phyloP scores from a whole-genome alignment of 208 protist genomes.

The Trichomonas tenax region DNA sequence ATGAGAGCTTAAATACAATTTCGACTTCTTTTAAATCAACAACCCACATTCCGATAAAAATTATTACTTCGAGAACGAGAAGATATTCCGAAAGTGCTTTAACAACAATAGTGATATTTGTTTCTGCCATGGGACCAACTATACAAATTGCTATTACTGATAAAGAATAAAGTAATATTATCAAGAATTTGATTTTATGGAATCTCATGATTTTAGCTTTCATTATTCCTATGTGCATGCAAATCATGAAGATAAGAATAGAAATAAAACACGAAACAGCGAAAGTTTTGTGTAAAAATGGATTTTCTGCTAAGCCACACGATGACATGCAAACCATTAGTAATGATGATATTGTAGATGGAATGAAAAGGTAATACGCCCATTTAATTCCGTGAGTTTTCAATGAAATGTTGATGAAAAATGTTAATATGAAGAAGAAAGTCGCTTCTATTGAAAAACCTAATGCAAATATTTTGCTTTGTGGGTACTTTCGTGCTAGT shows the following conservation, averaged over 20 bases:
- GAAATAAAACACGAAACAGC: not conserved
- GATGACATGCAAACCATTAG: not conserved
- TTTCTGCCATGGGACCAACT: not conserved
- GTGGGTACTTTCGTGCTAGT: not conserved
- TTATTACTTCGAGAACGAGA: not conserved
- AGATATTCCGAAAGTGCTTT: not conserved
- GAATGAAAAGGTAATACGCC: not conserved
- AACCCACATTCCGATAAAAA: not conserved
- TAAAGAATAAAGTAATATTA: not conserved
- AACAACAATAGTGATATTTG: not conserved
- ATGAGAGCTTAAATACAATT: not conserved
- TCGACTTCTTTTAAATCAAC: not conserved
- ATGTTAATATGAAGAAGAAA: not conserved
- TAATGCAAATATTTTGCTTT: not conserved
- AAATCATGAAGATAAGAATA: not conserved
- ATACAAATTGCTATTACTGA: not conserved
- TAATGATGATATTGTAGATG: not conserved
- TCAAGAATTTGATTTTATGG: not conserved
- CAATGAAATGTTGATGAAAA: not conserved
- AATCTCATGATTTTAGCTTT: not conserved
- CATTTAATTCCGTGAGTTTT: not conserved
- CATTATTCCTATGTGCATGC: not conserved
- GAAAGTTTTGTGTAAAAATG: not conserved
- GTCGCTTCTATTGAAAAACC: not conserved
- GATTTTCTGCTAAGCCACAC: not conserved